Evolutionary conservation across 1,139 yeast species (phyloP).

Genomic region (Geotrichum fermentans): DNA sequence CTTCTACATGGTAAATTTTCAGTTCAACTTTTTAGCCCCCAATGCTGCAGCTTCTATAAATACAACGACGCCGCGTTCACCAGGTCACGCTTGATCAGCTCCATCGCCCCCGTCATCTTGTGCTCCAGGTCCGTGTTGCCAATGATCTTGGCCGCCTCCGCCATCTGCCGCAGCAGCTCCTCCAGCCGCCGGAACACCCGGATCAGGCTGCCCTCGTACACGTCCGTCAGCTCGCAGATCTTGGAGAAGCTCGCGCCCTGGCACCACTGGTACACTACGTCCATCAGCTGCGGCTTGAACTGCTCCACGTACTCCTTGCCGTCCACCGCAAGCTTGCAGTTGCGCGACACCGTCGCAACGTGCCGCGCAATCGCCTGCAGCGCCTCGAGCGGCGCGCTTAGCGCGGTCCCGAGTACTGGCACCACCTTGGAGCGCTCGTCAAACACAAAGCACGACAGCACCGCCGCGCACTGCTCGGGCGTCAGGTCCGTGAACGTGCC

Average conservation of each 20-base stretch:
- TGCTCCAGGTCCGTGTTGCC: conserved; percentile 81
- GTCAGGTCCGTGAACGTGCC: conserved; percentile 87
- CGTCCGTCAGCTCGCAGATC: conserved; percentile 97
- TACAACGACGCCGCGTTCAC: conserved; percentile 94
- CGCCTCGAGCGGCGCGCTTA: conserved; percentile 81
- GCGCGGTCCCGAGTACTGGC: conserved; percentile 79
- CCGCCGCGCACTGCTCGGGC: conserved; percentile 88
- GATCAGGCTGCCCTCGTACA: conserved; percentile 92
- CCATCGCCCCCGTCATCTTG: conserved; percentile 83
- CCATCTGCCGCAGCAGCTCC: conserved; percentile 86
- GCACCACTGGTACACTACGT: conserved; percentile 95
- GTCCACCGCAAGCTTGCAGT: conserved; percentile 79
- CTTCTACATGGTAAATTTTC: no score
- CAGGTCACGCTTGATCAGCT: conserved; percentile 86
- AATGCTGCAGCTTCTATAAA: no score
- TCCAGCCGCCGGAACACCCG: conserved; percentile 91
- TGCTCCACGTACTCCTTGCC: conserved; percentile 90
- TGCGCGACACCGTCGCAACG: conserved; percentile 82
- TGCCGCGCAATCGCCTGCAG: conserved; percentile 85
- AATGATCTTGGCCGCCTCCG: conserved; percentile 84
- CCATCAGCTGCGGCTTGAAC: conserved; percentile 92
- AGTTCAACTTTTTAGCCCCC: no score
- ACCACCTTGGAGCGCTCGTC: conserved; percentile 91
- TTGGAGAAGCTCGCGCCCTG: conserved; percentile 93
- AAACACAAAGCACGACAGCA: conserved; percentile 91